phyloP scores from a whole-genome alignment of 2,329 filamentous ascomycete genomes.

The Diaporthe vaccinii region DNA sequence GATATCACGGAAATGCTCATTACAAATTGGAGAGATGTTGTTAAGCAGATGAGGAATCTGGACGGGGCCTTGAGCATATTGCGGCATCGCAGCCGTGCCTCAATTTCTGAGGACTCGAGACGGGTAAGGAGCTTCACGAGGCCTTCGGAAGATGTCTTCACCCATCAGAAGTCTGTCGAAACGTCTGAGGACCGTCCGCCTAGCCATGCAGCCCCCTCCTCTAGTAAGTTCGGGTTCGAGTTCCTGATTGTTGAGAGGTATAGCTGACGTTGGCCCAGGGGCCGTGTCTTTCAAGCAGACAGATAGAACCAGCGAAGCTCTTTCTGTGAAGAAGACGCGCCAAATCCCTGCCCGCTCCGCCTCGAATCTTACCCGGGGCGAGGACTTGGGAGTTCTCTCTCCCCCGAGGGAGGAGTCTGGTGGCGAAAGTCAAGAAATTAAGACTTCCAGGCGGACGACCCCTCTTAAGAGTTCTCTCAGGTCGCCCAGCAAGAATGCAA shows the following conservation, averaged over 20 bases:
- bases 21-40: constrained; percentile 74
- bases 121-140: constrained; percentile 32
- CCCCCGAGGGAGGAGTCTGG: constrained; percentile 35
- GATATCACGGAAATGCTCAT: constrained; percentile 75
- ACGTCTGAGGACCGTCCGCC: background rate
- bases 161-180: background rate
- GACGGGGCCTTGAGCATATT: constrained; percentile 47
- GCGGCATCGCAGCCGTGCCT: constrained; percentile 39
- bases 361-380: constrained; percentile 2
- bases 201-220: constrained; percentile 17
- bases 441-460: constrained; percentile 2
- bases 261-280: constrained; percentile 29
- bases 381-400: constrained; percentile 13
- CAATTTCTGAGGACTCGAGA: constrained; percentile 37
- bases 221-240: background rate
- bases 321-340: constrained; percentile 41
- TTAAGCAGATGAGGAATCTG: constrained; percentile 69
- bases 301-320: constrained; percentile 39
- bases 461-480: constrained; percentile 39
- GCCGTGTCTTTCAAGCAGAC: constrained; percentile 39
- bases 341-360: constrained; percentile 16
- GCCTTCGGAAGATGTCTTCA: constrained; percentile 17
- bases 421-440: background rate
- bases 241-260: background rate
- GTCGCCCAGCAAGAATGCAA: background rate